phyloP scores from a whole-genome alignment of 1,284 basidiomycete species.

The Irpex lacteus region DNA sequence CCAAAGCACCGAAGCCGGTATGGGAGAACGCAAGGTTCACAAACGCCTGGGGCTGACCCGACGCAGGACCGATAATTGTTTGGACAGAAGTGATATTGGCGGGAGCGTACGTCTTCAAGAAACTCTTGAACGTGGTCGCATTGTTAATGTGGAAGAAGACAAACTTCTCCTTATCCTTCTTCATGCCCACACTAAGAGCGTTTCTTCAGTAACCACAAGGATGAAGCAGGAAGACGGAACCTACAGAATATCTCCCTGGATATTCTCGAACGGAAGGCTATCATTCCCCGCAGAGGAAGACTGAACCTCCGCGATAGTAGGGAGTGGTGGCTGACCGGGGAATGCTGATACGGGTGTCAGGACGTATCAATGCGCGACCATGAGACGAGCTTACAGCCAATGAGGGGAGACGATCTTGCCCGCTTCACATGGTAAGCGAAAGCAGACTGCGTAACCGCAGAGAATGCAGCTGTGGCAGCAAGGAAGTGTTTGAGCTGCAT shows the following conservation, averaged over 20 bases:
- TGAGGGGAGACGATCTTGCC: background rate
- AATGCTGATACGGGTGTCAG: background rate
- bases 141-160: constrained; percentile 7
- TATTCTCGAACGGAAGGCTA: constrained; percentile 4
- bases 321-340: constrained; percentile 9
- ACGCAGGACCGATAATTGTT: background rate
- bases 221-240: background rate
- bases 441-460: background rate
- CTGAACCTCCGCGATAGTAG: background rate
- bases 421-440: background rate
- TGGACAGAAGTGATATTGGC: constrained; percentile 6
- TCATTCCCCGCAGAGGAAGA: background rate
- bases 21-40: constrained; percentile 6
- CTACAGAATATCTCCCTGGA: constrained; percentile 9
- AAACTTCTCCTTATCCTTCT: constrained; percentile 1
- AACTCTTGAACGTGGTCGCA: constrained; percentile 1
- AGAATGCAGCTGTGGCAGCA: background rate
- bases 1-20: background rate
- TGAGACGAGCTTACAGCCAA: background rate
- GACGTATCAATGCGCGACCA: background rate
- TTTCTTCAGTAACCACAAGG: background rate
- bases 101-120: background rate
- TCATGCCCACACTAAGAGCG: background rate
- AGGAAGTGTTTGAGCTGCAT: background rate
- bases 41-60: constrained; percentile 7